Base-by-base conservation (phyloP, 1,139 yeast species). In the Geotrichum candidum region DNA sequence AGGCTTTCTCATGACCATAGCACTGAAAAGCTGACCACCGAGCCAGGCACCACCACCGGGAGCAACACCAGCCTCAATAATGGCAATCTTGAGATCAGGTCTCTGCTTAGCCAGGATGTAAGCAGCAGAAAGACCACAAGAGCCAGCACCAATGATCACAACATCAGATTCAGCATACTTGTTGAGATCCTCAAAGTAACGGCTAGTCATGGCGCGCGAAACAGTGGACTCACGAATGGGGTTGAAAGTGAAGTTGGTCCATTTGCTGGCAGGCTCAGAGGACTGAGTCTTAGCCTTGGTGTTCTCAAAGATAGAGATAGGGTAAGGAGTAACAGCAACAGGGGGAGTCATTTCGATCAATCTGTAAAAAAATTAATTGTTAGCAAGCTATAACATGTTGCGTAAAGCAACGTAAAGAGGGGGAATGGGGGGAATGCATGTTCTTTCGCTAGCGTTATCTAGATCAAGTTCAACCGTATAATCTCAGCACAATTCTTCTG, bases 41-140 rank as follows among this genome's bases (percentile, higher is more conserved):
- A 87, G 77, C 87, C 89, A 86, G 65, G 88, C 85, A 31, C 94
- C 94, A 66, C 94, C 94, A 65, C 94, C 94, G 63, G 89, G 88
- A 33, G 89, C 82, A 33, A 87, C 90, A 66, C 83, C 82, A 51
- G 90, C 87, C 75, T 87, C 94, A 65, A 87, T 81, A 66, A 86
- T 84, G 63, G 91, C 90, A 67, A 87, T 84, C 73, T 85, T 87
- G 70, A 87, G 78, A 66, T 87, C 91, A 13, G 94, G 94, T 73
- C 92, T 82, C 70, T 86, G 83, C 73, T 83, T 85, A 58, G 88
- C 91, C 70, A 87, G 78, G 46, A 83, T 83, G 70, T 84, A 87
- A 31, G 92, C 94, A 46, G 91, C 88, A 58, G 88, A 82, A 65
- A 87, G 79, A 56, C 94, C 94, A 53, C 90, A 86, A 27, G 90